Evolutionary conservation across 768 basidiomycete genomes (phyloP).

Genomic region (Termitomyces sp.): DNA sequence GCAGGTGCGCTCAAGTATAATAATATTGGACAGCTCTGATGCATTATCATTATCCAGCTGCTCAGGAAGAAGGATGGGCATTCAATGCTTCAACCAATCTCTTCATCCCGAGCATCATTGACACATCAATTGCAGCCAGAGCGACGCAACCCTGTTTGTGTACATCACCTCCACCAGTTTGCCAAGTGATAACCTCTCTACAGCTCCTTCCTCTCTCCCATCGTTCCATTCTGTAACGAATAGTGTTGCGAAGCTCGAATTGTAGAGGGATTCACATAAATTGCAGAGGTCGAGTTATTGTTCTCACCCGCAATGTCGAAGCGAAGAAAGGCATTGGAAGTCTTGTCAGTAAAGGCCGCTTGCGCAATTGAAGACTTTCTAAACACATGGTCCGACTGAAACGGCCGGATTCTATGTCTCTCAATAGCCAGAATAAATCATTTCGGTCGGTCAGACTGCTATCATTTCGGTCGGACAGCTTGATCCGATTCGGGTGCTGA

Average conservation of each 20-base stretch:
- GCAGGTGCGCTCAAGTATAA: conserved; percentile 22
- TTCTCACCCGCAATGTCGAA: conserved; percentile 9
- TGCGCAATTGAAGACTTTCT: conserved; percentile 1
- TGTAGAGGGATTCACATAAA: conserved; percentile 8
- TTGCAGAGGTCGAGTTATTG: background rate
- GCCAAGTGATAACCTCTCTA: background rate
- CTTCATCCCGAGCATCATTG: conserved; percentile 31
- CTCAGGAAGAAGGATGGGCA: conserved; percentile 42
- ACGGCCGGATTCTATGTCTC: conserved; percentile 3
- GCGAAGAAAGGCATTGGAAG: conserved; percentile 18
- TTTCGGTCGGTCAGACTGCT: conserved; percentile 1
- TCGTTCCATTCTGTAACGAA: conserved; percentile 48
- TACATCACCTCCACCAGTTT: background rate
- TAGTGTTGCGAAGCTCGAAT: conserved; percentile 48
- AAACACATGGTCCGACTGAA: conserved; percentile 12
- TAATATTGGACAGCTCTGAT: background rate
- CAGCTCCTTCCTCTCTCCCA: conserved; percentile 39
- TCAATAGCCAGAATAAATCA: conserved; percentile 14
- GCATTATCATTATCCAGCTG: conserved; percentile 25
- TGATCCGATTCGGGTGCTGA: background rate
- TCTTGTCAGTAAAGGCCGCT: conserved; percentile 3
- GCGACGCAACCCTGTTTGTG: conserved; percentile 7
- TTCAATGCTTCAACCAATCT: conserved; percentile 43
- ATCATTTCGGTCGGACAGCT: conserved; percentile 7
- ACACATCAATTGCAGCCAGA: conserved; percentile 4